Evolutionary conservation across 306 rosid genomes (phyloP), one percentile per base, ranked within the genome.

Genomic region (Quercus gilva): DNA sequence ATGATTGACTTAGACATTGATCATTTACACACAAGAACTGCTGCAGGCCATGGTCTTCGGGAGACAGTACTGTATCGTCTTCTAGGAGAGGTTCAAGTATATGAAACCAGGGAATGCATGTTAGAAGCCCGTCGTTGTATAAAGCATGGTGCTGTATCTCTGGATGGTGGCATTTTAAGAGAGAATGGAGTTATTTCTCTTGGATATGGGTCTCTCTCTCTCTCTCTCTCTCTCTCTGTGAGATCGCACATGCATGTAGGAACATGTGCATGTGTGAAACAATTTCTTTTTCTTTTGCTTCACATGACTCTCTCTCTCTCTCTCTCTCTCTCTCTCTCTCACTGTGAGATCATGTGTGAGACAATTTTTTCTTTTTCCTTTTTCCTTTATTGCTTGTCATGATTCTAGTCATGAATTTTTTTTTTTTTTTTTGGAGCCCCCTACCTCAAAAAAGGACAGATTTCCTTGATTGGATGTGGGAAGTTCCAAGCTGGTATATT

Each of bases 161-260:
- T 89, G 26, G 96, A 89, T 80, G 93, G 94, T 26, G 90, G 94
- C 41, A 88, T 91, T 67, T 28, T 89, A 18, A 83, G 83, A 71
- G 89, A 86, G 35, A 80, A 56, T 59, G 89, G 91, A 81, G 14
- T 76, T 5, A 28, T 83, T 55, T 84, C 91, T 76, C 80, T 86
- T 61, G 94, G 94, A 73, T 58, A 20, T 29, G 84, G 94, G 96
- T 91, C 76, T 43, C 29, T 76, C 2, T 53, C 60, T 79, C 33
- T 29, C 41, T 17, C 28, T 19, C 9, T 33, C 43, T 72, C 18
- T 64, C 55, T 59, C 5, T 14, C 10, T 29, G 4, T 19, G 25
- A 52, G 19, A n/a, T 10, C 21, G 26, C 28, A 37, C 35, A 2
- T 68, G 33, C 4, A 29, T 29, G 33, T 29, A 29, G 33, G 33